Evolutionary conservation across 352 stramenopile species (phyloP).

Genomic region (Phytophthora quininea): DNA sequence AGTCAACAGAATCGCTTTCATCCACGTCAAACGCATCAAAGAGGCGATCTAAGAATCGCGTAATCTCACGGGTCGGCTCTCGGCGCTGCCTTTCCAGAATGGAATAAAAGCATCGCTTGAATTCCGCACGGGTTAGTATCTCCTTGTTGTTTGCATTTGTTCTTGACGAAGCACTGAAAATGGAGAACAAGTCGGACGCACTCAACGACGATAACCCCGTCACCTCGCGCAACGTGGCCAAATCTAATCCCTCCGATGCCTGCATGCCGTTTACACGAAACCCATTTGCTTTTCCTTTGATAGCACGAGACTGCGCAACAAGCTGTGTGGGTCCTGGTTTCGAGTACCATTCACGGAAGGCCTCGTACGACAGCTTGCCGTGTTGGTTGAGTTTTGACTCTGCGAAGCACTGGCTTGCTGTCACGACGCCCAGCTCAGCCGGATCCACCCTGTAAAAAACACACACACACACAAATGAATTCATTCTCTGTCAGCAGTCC

Average conservation of each 20-base stretch:
- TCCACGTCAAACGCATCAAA: conserved; percentile 84
- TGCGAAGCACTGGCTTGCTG: conserved; percentile 74
- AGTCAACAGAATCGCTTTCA: conserved; percentile 71
- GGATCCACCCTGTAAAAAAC: conserved; percentile 54
- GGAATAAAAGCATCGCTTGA: conserved; percentile 70
- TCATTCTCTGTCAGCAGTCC: background rate
- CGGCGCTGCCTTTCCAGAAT: conserved; percentile 70
- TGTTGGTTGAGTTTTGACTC: conserved; percentile 68
- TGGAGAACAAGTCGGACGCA: conserved; percentile 63
- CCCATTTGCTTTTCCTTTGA: conserved; percentile 3
- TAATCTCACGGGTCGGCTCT: conserved; percentile 52
- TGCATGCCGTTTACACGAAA: conserved; percentile 20
- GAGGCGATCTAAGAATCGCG: conserved; percentile 67
- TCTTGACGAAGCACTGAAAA: conserved; percentile 50
- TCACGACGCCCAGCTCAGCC: conserved; percentile 68
- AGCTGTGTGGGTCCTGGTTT: conserved; percentile 63
- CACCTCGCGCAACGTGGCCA: conserved; percentile 48
- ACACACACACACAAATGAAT: background rate
- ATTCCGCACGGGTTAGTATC: conserved; percentile 62
- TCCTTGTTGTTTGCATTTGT: conserved; percentile 16
- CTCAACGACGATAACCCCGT: conserved; percentile 60
- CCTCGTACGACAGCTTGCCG: conserved; percentile 77
- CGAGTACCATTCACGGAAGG: conserved; percentile 82
- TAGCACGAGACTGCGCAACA: conserved; percentile 18
- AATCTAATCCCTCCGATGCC: conserved; percentile 18